Evolutionary conservation across 345 rosid genomes (phyloP).

Genomic region (Rhizophora apiculata): DNA sequence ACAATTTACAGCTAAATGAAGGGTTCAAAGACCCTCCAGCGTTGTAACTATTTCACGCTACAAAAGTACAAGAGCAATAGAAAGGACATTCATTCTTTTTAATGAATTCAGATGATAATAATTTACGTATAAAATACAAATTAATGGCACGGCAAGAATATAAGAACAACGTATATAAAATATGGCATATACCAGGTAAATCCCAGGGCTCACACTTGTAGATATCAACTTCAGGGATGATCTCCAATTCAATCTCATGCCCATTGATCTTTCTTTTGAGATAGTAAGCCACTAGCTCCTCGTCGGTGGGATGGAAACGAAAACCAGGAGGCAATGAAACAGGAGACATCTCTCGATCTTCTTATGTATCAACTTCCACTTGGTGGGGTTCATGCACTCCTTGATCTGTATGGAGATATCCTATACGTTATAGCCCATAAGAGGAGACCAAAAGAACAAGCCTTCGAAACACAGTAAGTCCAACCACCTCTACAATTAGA

Average conservation of each 20-base stretch:
- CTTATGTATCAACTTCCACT: slow-evolving; percentile 6
- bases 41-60: not conserved
- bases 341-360: slow-evolving; percentile 20
- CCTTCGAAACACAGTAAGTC: too few species aligned
- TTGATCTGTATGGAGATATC: not conserved
- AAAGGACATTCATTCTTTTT: too few species aligned
- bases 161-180: too few species aligned
- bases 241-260: slow-evolving; percentile 29
- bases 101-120: too few species aligned
- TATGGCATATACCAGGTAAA: slow-evolving; percentile 24
- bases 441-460: not conserved
- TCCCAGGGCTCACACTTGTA: slow-evolving; percentile 40
- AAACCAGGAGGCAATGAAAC: slow-evolving; percentile 37
- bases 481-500: too few species aligned
- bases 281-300: slow-evolving; percentile 34
- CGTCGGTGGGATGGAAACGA: slow-evolving; percentile 35
- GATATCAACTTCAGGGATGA: slow-evolving; percentile 38
- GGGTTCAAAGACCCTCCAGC: not conserved
- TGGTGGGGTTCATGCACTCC: not conserved
- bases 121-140: not conserved
- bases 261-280: slow-evolving; percentile 29
- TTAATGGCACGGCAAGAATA: not conserved
- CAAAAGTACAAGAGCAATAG: too few species aligned
- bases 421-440: not conserved
- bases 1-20: too few species aligned